Evolutionary conservation across 371 early-diverging fungal species (phyloP).

Genomic region (Entomophthora muscae): DNA sequence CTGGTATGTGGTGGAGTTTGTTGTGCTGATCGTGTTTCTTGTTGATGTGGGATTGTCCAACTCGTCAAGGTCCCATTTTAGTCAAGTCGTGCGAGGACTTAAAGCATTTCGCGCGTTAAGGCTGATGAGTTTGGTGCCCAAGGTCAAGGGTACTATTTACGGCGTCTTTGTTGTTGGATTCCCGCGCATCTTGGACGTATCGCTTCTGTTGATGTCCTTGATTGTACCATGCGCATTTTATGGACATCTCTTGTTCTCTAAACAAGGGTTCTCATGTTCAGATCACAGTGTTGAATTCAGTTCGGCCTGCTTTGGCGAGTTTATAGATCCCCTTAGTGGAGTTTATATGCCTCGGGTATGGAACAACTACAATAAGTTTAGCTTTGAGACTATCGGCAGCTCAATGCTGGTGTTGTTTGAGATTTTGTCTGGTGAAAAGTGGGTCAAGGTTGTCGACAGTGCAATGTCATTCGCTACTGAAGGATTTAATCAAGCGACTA

Average conservation of each 20-base stretch:
- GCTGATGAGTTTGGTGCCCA: slow-evolving; percentile 31
- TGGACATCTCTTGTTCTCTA: slow-evolving; percentile 39
- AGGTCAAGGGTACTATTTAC: slow-evolving; percentile 36
- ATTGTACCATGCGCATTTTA: slow-evolving; percentile 50
- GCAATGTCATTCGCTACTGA: slow-evolving; percentile 24
- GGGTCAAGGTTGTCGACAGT: slow-evolving; percentile 39
- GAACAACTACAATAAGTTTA: slow-evolving; percentile 41
- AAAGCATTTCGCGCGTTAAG: slow-evolving; percentile 43
- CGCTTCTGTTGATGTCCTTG: slow-evolving; percentile 28
- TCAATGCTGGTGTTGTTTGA: slow-evolving; percentile 40
- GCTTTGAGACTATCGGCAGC: slow-evolving; percentile 41
- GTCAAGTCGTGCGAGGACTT: slow-evolving; percentile 26
- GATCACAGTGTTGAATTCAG: slow-evolving; percentile 18
- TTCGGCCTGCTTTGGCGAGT: slow-evolving; percentile 22
- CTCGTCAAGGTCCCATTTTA: not conserved
- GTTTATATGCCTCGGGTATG: slow-evolving; percentile 35
- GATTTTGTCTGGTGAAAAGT: slow-evolving; percentile 49
- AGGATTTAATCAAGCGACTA: not conserved
- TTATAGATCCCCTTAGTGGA: slow-evolving; percentile 11
- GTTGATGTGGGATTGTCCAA: not conserved
- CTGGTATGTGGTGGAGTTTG: slow-evolving; percentile 47
- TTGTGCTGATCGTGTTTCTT: slow-evolving; percentile 23
- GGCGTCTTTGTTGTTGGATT: slow-evolving; percentile 31
- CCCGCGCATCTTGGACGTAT: slow-evolving; percentile 38
- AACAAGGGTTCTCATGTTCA: slow-evolving; percentile 33